Evolutionary conservation across 495 filamentous ascomycete species (phyloP), one percentile per base, ranked within the genome.

Genomic region (Aspergillus sclerotiicarbonarius): DNA sequence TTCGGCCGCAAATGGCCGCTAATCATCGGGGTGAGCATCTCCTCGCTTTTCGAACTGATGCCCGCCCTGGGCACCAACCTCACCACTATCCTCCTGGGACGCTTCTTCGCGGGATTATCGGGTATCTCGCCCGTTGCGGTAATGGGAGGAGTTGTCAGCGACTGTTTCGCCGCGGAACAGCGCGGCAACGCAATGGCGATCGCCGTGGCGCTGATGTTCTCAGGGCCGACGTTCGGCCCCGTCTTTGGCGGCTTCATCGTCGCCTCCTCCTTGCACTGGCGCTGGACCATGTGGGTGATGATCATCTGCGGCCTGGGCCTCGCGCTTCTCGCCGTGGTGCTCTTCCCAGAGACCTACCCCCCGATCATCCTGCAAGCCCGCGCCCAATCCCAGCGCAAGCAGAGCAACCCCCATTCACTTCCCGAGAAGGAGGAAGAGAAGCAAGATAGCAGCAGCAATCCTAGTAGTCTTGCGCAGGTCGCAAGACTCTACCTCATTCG

Each of bases 261-360:
- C 9, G 59, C 15, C 13, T 46, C 30, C 18, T 50, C 39, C 19
- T 25, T 60, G 13, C 18, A 30, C 15, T 60, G 57, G 57, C 43
- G 59, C 6, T 62, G 53, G 54, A 57, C 18, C 16, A 39, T 54
- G 51, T 60, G 57, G 57, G 41, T 60, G 18, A 45, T 50, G 16
- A 50, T 54, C 18, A 60, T 60, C 51, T 25, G 12, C 46, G 51
- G 57, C 2, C 51, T 50, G 41, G 33, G 33, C 18, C 44, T 55
- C 8, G 35, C 20, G 32, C 31, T 29, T n/a, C 47, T 53, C 20
- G 19, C n/a, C 25, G 21, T 54, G 45, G 25, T 37, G 75, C 12
- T 63, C 79, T 49, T 62, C 80, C 59, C 68, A 81, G 86, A 89
- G 67, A 85, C 86, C 2, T 87, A 86, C 63, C 72, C 79, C 5